Conservation (phyloP, 371 early-diverging fungal genomes). For the Coemansia sp. region DNA sequence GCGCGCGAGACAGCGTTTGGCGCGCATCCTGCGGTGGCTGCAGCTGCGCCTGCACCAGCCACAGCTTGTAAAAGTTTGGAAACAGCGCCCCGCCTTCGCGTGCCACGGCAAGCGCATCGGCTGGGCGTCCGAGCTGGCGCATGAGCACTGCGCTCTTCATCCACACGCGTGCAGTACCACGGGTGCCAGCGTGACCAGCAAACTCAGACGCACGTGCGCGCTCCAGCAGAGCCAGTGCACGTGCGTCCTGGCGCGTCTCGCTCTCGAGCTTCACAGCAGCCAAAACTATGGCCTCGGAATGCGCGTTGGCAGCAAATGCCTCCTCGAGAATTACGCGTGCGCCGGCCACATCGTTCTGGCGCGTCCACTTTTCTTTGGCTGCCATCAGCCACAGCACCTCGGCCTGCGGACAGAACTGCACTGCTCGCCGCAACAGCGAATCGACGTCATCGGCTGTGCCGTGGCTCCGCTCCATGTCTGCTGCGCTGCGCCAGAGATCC, state of each 20-base stretch:
- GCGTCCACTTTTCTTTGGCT: slow-evolving; percentile 90
- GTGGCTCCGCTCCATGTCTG: slow-evolving; percentile 82
- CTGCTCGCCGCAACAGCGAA: slow-evolving; percentile 78
- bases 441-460: slow-evolving; percentile 78
- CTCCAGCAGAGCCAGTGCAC: slow-evolving; percentile 75
- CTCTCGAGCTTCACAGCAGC: slow-evolving; percentile 95
- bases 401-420: slow-evolving; percentile 85
- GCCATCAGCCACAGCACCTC: slow-evolving; percentile 96
- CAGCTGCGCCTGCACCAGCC: slow-evolving; percentile 90
- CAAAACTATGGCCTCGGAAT: slow-evolving; percentile 89
- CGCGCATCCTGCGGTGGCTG: slow-evolving; percentile 74
- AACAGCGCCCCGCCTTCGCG: slow-evolving; percentile 69
- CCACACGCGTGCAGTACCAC: slow-evolving; percentile 71
- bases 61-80: slow-evolving; percentile 82
- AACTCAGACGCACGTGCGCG: slow-evolving; percentile 62
- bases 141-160: slow-evolving; percentile 91
- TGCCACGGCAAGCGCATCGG: slow-evolving; percentile 68
- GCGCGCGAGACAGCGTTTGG: slow-evolving; percentile 69
- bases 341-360: slow-evolving; percentile 75
- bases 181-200: not conserved
- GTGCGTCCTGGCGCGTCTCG: slow-evolving; percentile 76
- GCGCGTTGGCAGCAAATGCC: slow-evolving; percentile 89
- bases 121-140: slow-evolving; percentile 68
- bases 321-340: slow-evolving; percentile 81
- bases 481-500: slow-evolving; percentile 85